Percentiles rank a stretch among this genome's conserved stretches.
These are phyloP conservation scores for Lichtheimia corymbifera DNA, from an alignment of 371 early-diverging fungal genomes.

Conservation along the genomic window DNA sequence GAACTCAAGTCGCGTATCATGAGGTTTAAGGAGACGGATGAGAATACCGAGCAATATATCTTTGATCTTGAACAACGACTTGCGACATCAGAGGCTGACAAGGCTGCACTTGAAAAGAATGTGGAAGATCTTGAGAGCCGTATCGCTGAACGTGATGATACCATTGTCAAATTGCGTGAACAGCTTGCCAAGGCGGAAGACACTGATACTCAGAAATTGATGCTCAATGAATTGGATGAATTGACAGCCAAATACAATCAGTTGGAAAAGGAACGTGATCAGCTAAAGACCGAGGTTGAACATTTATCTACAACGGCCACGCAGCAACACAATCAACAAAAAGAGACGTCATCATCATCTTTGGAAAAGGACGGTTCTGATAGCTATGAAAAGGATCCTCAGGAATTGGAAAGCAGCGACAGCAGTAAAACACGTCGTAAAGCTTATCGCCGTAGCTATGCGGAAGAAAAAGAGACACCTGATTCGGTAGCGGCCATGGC, in stretches of 20 bases:
- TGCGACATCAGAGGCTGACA: slow-evolving; percentile 35
- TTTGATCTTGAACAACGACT: slow-evolving; percentile 43
- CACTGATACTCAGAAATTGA: slow-evolving; percentile 24
- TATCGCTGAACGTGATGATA: slow-evolving; percentile 1
- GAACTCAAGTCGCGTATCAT: slow-evolving; percentile 38
- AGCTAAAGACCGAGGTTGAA: slow-evolving; percentile 18
- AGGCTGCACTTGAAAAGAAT: slow-evolving; percentile 20
- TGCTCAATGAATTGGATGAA: slow-evolving; percentile 34
- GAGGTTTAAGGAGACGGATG: slow-evolving; percentile 47
- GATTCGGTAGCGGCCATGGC: slow-evolving; percentile 25
- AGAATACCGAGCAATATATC: slow-evolving; percentile 52
- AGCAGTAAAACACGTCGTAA: slow-evolving; percentile 6
- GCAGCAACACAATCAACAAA: not conserved
- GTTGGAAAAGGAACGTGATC: slow-evolving; percentile 32
- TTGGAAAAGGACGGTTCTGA: not conserved
- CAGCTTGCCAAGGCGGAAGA: slow-evolving; percentile 18
- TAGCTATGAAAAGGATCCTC: not conserved
- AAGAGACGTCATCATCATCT: not conserved
- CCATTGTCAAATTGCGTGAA: slow-evolving; percentile 10
- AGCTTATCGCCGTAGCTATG: slow-evolving; percentile 30
- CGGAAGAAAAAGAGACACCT: slow-evolving; percentile 34
- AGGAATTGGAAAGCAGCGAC: not conserved
- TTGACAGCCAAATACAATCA: slow-evolving; percentile 20
- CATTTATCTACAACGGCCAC: slow-evolving; percentile 4
- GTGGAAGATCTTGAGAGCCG: slow-evolving; percentile 25